Conservation (phyloP, 306 rosid genomes). For the Dryas drummondii region DNA sequence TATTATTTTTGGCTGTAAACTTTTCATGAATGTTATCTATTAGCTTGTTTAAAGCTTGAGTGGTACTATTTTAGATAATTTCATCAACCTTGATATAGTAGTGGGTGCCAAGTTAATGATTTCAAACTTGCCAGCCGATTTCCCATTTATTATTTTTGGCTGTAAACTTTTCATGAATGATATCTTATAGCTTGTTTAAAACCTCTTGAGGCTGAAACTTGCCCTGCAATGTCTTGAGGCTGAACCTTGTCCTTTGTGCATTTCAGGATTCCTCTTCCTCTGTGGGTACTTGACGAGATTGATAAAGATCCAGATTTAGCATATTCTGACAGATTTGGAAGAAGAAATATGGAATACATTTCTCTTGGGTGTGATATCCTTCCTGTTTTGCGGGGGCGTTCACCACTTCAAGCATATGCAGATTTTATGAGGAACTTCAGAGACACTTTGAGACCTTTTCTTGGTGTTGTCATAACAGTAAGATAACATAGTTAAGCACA, state of each 20-base stretch:
- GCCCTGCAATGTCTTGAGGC: not conserved
- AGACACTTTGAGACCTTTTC: constrained; percentile 56
- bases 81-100: not conserved
- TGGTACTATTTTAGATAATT: not conserved
- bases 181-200: constrained; percentile 23
- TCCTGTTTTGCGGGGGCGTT: constrained; percentile 82
- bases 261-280: constrained; percentile 83
- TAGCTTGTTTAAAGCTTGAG: constrained; percentile 10
- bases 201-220: not conserved
- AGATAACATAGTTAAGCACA: constrained; percentile 31
- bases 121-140: not conserved
- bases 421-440: constrained; percentile 89
- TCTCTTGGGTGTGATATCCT: constrained; percentile 86
- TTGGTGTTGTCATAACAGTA: constrained; percentile 77
- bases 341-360: constrained; percentile 69
- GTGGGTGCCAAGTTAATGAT: not conserved
- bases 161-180: constrained; percentile 23
- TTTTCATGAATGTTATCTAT: constrained; percentile 31
- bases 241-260: constrained; percentile 41
- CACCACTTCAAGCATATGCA: constrained; percentile 78
- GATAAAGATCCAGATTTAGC: constrained; percentile 70
- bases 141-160: constrained; percentile 5
- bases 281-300: constrained; percentile 80
- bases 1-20: constrained; percentile 7
- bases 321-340: constrained; percentile 78